These are phyloP conservation scores for Cladophialophora exuberans DNA, from an alignment of 2,329 filamentous ascomycete genomes.

Conservation along the genomic window DNA sequence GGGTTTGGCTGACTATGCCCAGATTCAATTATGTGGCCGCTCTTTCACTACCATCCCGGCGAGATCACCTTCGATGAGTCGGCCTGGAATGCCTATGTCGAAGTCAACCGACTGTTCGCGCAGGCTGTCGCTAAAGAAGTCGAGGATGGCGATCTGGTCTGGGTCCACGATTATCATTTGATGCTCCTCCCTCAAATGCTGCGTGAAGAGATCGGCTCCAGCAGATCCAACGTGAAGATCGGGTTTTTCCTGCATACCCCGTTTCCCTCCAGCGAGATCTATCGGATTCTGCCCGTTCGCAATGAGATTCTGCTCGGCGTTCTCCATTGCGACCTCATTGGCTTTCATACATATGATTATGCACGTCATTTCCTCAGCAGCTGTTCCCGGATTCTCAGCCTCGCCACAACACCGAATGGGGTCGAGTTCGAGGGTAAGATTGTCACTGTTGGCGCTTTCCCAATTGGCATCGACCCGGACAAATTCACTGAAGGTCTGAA, in stretches of 20 bases:
- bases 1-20: conserved; percentile 9
- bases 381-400: conserved; percentile 83
- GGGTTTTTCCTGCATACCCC: conserved; percentile 98
- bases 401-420: conserved; percentile 81
- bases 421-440: conserved; percentile 88
- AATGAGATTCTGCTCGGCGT: conserved; percentile 86
- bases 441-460: conserved; percentile 91
- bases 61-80: conserved; percentile 98
- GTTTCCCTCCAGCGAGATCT: conserved; percentile 96
- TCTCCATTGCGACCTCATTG: conserved; percentile 90
- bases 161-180: conserved; percentile 98
- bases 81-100: conserved; percentile 88
- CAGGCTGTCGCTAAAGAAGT: conserved; percentile 85
- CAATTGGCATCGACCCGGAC: conserved; percentile 96
- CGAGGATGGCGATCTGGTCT: conserved; percentile 90
- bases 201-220: conserved; percentile 79
- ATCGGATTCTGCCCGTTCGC: conserved; percentile 89
- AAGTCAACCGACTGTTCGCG: conserved; percentile 91
- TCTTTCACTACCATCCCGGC: conserved; percentile 98
- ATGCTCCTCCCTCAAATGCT: conserved; percentile 97
- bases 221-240: conserved; percentile 91
- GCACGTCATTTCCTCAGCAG: conserved; percentile 96
- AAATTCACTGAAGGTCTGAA: conserved; percentile 90
- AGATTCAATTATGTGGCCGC: conserved; percentile 97
- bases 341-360: conserved; percentile 99